Percentiles rank a stretch among this genome's conserved stretches.
These are phyloP conservation scores for maize (Zea mays) DNA, from an alignment of 176 grass and related monocot species.

Conservation along the genomic window DNA sequence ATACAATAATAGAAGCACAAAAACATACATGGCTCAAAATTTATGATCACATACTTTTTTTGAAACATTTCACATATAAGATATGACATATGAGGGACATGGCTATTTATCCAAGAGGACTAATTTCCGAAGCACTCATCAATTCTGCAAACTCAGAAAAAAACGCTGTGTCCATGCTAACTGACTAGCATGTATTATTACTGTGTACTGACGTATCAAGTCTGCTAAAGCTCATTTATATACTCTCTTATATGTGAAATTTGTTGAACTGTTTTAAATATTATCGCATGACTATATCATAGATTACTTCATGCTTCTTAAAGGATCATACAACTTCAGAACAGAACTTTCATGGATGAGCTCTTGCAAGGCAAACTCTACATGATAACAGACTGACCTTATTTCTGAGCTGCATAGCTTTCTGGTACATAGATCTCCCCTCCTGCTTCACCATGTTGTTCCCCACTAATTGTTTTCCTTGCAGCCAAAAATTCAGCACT, in stretches of 20 bases:
- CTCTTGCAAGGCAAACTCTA: constrained; percentile 15
- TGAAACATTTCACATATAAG: not conserved
- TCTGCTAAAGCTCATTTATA: not conserved
- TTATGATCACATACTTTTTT: not conserved
- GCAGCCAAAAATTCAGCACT: constrained; percentile 86
- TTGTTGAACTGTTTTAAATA: not conserved
- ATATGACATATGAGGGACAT: constrained; percentile 16
- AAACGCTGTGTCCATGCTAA: not conserved
- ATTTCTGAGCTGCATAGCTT: constrained; percentile 63
- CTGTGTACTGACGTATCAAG: not conserved
- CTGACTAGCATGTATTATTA: constrained; percentile 7
- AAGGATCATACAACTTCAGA: not conserved
- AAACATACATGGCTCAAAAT: constrained; percentile 7
- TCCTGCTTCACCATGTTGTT: constrained; percentile 94
- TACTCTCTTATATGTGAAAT: constrained; percentile 4
- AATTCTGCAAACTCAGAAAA: not conserved
- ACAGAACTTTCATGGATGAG: not conserved
- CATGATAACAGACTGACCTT: constrained; percentile 54
- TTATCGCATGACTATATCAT: not conserved
- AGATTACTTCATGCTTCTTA: not conserved
- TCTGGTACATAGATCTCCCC: constrained; percentile 96
- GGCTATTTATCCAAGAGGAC: not conserved
- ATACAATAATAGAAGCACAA: not conserved
- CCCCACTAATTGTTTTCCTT: constrained; percentile 87
- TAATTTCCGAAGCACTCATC: not conserved